These are phyloP conservation scores for Mercurialis annua DNA, from an alignment of 345 rosid species.

Conservation along the genomic window DNA sequence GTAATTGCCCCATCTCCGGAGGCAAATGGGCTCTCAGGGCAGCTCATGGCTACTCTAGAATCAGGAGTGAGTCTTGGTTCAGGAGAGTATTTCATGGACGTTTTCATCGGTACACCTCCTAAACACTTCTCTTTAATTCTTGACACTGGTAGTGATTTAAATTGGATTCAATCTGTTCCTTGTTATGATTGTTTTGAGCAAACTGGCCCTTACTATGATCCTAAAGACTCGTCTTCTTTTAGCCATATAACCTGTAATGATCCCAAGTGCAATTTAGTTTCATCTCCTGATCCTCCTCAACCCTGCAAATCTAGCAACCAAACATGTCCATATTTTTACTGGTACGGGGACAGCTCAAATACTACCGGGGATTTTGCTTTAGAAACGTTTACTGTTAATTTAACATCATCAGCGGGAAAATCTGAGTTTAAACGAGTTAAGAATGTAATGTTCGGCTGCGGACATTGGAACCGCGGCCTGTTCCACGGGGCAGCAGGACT, in stretches of 20 bases:
- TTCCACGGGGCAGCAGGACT: conserved; percentile 86
- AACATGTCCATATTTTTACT: conserved; percentile 80
- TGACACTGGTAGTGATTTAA: conserved; percentile 95
- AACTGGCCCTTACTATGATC: conserved; percentile 71
- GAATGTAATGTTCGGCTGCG: conserved; percentile 84
- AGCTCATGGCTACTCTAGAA: conserved; percentile 73
- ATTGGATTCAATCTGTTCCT: conserved; percentile 90
- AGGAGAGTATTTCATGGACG: conserved; percentile 94
- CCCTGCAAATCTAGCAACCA: conserved; percentile 58
- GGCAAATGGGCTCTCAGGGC: conserved; percentile 35
- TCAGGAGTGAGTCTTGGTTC: conserved; percentile 86
- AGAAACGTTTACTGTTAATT: conserved; percentile 79
- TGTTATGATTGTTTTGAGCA: conserved; percentile 88
- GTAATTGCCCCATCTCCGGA: conserved; percentile 32
- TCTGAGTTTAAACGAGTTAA: conserved; percentile 52
- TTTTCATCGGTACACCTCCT: conserved; percentile 84
- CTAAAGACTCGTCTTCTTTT: conserved; percentile 55
- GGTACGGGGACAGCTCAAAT: conserved; percentile 89
- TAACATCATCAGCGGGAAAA: conserved; percentile 40
- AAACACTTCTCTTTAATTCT: conserved; percentile 86
- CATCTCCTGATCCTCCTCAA: conserved; percentile 66
- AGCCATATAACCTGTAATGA: conserved; percentile 65
- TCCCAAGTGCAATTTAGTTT: conserved; percentile 59
- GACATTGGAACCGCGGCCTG: conserved; percentile 86
- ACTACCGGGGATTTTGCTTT: conserved; percentile 79